Percentiles rank a stretch among this genome's conserved stretches.
Conservation (phyloP, 257 asterid species). For the Cruciata laevipes region DNA sequence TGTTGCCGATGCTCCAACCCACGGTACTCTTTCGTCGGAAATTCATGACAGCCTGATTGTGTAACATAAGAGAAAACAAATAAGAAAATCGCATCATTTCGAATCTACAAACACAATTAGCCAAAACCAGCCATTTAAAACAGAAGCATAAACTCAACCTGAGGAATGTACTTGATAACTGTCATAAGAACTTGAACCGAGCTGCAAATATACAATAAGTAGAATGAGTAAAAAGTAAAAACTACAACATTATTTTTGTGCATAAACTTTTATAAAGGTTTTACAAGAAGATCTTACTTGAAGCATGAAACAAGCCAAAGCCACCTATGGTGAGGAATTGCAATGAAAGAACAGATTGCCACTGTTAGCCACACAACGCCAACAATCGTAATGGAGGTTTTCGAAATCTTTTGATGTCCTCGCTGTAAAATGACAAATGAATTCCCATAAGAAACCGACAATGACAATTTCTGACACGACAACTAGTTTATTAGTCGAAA, state of each 20-base stretch:
- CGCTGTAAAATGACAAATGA: conserved; percentile 39
- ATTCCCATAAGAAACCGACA: neutral
- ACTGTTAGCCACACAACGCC: conserved; percentile 54
- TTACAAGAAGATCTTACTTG: conserved; percentile 54
- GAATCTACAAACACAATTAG: neutral
- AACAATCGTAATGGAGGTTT: conserved; percentile 36
- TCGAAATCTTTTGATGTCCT: conserved; percentile 75
- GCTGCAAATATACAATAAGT: conserved; percentile 36
- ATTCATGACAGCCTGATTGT: conserved; percentile 54
- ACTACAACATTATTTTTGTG: neutral
- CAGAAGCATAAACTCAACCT: conserved; percentile 37
- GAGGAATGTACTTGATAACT: conserved; percentile 84
- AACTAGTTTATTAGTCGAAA: too few relatives aligned
- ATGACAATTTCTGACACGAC: neutral
- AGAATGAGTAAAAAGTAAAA: conserved; percentile 1
- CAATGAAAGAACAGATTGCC: conserved; percentile 59
- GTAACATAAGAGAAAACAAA: neutral
- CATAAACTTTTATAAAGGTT: too few relatives aligned
- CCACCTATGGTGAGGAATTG: conserved; percentile 77
- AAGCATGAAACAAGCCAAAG: conserved; percentile 82
- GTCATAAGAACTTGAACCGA: conserved; percentile 82
- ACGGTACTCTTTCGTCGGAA: conserved; percentile 70
- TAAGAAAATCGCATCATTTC: neutral
- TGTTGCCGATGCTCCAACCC: conserved; percentile 92
- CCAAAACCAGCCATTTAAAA: neutral